Evolutionary conservation across 176 grass and related monocot genomes (phyloP).

Genomic region (Carex kokanica): DNA sequence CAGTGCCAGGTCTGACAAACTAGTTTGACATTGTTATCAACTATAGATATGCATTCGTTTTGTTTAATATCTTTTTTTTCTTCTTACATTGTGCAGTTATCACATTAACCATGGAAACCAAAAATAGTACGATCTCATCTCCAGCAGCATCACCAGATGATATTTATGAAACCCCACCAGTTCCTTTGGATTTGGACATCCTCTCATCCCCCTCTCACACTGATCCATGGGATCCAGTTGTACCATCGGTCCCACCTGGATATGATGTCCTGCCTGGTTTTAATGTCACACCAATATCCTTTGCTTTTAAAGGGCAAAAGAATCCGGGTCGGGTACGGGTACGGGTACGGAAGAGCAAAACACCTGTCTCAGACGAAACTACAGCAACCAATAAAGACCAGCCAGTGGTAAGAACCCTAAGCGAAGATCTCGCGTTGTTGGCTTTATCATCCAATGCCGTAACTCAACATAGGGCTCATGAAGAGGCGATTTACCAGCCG

Average conservation of each 20-base stretch:
- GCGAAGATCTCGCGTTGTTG: background rate
- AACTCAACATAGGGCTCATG: too few species aligned
- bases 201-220: background rate
- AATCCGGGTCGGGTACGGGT: background rate
- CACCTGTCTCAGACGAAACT: background rate
- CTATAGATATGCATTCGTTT: background rate
- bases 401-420: constrained; percentile 39
- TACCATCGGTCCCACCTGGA: background rate
- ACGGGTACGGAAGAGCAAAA: background rate
- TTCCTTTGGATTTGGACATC: background rate
- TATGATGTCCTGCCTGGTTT: background rate
- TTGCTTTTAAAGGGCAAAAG: background rate
- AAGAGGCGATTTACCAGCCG: too few species aligned
- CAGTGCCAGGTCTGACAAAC: background rate
- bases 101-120: background rate
- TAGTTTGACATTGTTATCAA: background rate
- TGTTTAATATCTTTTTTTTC: background rate
- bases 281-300: constrained; percentile 2
- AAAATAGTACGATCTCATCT: background rate
- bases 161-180: background rate
- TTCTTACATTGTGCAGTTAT: background rate
- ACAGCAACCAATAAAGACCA: background rate
- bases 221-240: background rate
- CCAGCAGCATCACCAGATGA: background rate
- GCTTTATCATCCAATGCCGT: too few species aligned